Percentiles rank a stretch among this genome's conserved stretches.
phyloP scores from a whole-genome alignment of 768 basidiomycete species.

The Lactarius akahatsu region DNA sequence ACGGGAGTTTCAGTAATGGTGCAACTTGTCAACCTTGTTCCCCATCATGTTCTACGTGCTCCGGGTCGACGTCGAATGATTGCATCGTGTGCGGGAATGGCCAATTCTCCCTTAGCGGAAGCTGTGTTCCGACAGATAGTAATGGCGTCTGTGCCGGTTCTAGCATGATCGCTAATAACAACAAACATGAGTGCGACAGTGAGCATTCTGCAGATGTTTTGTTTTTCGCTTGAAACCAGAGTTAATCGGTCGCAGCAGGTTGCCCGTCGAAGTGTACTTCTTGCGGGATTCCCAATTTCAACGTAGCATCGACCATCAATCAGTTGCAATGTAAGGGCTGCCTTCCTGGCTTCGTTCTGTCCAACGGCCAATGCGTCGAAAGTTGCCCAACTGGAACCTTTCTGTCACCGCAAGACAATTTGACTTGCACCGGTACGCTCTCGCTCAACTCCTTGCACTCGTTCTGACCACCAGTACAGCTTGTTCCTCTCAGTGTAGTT shows the following conservation, averaged over 20 bases:
- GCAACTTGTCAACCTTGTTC: conserved; percentile 59
- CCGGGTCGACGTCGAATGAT: conserved; percentile 61
- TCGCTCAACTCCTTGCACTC: conserved; percentile 5
- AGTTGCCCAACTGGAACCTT: conserved; percentile 76
- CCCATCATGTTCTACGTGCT: conserved; percentile 68
- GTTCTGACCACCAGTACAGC: conserved; percentile 39
- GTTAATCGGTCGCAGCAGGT: conserved; percentile 43
- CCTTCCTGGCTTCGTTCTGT: conserved; percentile 72
- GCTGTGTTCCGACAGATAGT: conserved; percentile 62
- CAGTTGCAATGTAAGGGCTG: conserved; percentile 76
- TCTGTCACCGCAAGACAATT: conserved; percentile 64
- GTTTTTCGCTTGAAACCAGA: conserved; percentile 1
- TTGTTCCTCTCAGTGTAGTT: conserved; percentile 71
- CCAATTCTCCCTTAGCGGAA: conserved; percentile 61
- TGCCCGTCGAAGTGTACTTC: conserved; percentile 82
- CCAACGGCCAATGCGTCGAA: conserved; percentile 63
- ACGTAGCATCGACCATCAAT: conserved; percentile 58
- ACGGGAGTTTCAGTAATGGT: conserved; percentile 61
- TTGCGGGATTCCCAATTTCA: conserved; percentile 75
- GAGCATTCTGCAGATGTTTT: conserved; percentile 35
- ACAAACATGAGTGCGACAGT: conserved; percentile 85
- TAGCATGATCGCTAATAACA: conserved; percentile 72
- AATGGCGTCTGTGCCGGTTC: conserved; percentile 75
- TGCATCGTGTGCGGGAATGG: conserved; percentile 69
- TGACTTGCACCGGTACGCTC: conserved; percentile 68